Percentiles rank a stretch among this genome's conserved stretches.
phyloP scores from a whole-genome alignment of 2,329 filamentous ascomycete species.

The Arthrobotrys conoides region DNA sequence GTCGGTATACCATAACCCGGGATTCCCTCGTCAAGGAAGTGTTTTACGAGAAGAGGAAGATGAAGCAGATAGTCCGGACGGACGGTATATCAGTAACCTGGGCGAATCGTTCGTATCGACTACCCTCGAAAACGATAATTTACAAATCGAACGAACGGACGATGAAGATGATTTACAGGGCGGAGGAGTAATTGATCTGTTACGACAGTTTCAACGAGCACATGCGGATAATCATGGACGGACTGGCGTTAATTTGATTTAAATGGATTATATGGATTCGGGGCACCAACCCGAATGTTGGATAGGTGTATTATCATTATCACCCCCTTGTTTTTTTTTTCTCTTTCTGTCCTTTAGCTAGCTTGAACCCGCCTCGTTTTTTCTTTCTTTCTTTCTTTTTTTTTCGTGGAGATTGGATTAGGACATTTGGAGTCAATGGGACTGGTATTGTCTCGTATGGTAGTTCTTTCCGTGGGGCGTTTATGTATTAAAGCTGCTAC shows the following conservation, averaged over 20 bases:
- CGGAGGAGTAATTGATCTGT: constrained; percentile 56
- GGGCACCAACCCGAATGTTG: not conserved
- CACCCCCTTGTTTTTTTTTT: not conserved
- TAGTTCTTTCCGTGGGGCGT: constrained; percentile 7
- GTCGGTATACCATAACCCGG: constrained; percentile 68
- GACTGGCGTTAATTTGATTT: constrained; percentile 45
- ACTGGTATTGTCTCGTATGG: constrained; percentile 7
- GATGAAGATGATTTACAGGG: constrained; percentile 46
- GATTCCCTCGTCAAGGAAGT: constrained; percentile 68
- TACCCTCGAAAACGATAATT: constrained; percentile 64
- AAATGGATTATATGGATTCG: not conserved
- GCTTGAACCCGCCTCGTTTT: not conserved
- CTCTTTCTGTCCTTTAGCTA: not conserved
- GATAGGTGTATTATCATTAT: constrained; percentile 10
- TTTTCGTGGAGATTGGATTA: not conserved
- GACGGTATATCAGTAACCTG: constrained; percentile 72
- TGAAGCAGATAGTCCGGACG: constrained; percentile 59
- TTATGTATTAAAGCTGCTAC: constrained; percentile 5
- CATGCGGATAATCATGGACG: constrained; percentile 57
- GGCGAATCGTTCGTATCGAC: constrained; percentile 73
- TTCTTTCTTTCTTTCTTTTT: not conserved
- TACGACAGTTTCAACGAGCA: constrained; percentile 55
- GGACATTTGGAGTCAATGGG: constrained; percentile 19
- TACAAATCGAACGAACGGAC: constrained; percentile 21
- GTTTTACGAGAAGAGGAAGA: constrained; percentile 72